Base-by-base conservation (phyloP, 345 rosid species). In the Firmiana major region DNA sequence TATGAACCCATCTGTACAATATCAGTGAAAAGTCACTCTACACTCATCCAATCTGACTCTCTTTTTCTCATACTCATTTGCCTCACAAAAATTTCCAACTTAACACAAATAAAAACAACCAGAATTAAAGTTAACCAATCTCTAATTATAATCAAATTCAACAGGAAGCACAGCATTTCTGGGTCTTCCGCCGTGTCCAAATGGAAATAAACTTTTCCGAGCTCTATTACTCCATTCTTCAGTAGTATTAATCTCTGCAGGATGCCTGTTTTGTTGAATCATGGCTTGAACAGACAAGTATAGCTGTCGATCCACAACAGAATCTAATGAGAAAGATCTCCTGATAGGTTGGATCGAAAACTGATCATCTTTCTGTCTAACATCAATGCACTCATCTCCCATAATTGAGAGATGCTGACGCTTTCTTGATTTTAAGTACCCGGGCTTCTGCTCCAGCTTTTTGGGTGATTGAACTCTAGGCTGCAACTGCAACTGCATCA, bases 281-380 rank as follows among this genome's bases (percentile, higher is more conserved):
- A 83, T 75, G 10, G 82, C 83, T 81, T 85, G 92, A 77, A 89
- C 85, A 15, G 85, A 78, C 62, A 73, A 68, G 79, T 81, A 86
- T 66, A 90, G 86, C 65, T 84, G 87, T 71, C 80, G 80, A 67
- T 88, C 90, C 42, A 78, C 84, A 28, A 89, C 90, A 21, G 92
- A 89, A 83, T 87, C 92, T 67, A 86, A 80, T 5, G 94, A 90
- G 81, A 90, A 87, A 3, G 92, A 90, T 84, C 91, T 86, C 86
- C 92, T 79, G 60, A 90, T 84, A 2, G 90, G 89, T 36, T 86
- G 90, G 54, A 83, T 78, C 9, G 81, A 74, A 43, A 86, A 87
- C 74, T 76, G 84, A 69, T 89, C 86, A 70, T 83, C 89, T 79
- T 80, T 82, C 63, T 83, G 79, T 77, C 89, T 80, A 54, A 86